These are phyloP conservation scores for Podaxis rugospora DNA, from an alignment of 768 basidiomycete genomes.

Conservation along the genomic window DNA sequence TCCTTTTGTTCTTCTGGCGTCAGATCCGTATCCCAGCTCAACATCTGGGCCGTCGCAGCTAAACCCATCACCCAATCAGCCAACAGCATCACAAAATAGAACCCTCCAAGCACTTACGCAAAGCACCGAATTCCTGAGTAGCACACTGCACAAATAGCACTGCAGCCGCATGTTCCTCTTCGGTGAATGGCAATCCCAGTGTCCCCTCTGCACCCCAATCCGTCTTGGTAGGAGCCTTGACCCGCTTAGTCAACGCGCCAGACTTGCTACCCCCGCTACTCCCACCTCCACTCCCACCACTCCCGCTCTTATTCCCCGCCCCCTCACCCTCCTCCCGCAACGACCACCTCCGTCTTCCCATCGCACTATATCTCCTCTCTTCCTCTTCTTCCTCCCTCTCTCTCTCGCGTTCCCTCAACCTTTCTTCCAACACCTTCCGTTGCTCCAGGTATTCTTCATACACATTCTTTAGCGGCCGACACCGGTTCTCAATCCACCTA, in stretches of 20 bases:
- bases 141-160: conserved; percentile 12
- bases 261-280: background rate
- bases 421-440: conserved; percentile 6
- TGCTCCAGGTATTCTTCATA: conserved; percentile 12
- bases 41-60: conserved; percentile 11
- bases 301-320: background rate
- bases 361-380: conserved; percentile 5
- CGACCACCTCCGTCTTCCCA: conserved; percentile 8
- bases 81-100: background rate
- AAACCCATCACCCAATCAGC: background rate
- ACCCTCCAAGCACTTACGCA: conserved; percentile 4
- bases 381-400: conserved; percentile 10
- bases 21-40: conserved; percentile 12
- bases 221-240: conserved; percentile 1
- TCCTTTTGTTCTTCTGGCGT: conserved; percentile 8
- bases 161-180: conserved; percentile 10
- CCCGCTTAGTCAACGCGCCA: conserved; percentile 2
- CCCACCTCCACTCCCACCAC: background rate
- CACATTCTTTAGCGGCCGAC: conserved; percentile 8
- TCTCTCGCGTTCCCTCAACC: conserved; percentile 5
- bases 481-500: conserved; percentile 11
- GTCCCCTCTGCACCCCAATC: conserved; percentile 7
- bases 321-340: conserved; percentile 5
- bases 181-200: conserved; percentile 9
- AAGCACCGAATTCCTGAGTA: conserved; percentile 9